Evolutionary conservation across 495 filamentous ascomycete species (phyloP).

Genomic region (Aspergillus diversus): DNA sequence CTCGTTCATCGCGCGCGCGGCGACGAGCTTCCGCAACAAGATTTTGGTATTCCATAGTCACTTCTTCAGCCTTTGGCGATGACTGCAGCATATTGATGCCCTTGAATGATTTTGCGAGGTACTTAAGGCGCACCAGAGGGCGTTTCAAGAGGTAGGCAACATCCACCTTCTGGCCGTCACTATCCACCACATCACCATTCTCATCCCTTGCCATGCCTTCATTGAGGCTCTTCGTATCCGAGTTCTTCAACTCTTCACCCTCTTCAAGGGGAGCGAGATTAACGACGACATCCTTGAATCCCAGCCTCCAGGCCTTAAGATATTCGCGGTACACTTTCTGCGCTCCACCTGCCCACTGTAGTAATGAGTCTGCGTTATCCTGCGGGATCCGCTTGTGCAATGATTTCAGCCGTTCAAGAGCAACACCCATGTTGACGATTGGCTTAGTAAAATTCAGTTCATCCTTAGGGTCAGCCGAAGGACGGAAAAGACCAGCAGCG

Average conservation of each 20-base stretch:
- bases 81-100: conserved; percentile 61
- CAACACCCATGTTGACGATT: conserved; percentile 93
- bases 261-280: conserved; percentile 79
- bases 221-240: conserved; percentile 60
- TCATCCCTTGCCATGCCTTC: conserved; percentile 75
- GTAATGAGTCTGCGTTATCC: conserved; percentile 65
- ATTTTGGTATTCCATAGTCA: conserved; percentile 63
- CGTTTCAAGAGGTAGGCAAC: conserved; percentile 91
- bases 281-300: conserved; percentile 94
- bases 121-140: conserved; percentile 85
- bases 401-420: conserved; percentile 79
- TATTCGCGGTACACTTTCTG: conserved; percentile 84
- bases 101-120: conserved; percentile 82
- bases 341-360: conserved; percentile 79
- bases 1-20: conserved; percentile 81
- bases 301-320: conserved; percentile 85
- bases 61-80: conserved; percentile 59
- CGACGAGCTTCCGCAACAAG: conserved; percentile 76
- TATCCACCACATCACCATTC: conserved; percentile 75
- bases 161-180: conserved; percentile 87
- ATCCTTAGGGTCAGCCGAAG: conserved; percentile 52
- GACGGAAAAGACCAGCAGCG: conserved; percentile 69
- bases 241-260: conserved; percentile 46
- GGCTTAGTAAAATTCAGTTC: conserved; percentile 76
- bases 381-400: conserved; percentile 80